phyloP scores from a whole-genome alignment of 257 asterid species.

The Eustoma russellianum region DNA sequence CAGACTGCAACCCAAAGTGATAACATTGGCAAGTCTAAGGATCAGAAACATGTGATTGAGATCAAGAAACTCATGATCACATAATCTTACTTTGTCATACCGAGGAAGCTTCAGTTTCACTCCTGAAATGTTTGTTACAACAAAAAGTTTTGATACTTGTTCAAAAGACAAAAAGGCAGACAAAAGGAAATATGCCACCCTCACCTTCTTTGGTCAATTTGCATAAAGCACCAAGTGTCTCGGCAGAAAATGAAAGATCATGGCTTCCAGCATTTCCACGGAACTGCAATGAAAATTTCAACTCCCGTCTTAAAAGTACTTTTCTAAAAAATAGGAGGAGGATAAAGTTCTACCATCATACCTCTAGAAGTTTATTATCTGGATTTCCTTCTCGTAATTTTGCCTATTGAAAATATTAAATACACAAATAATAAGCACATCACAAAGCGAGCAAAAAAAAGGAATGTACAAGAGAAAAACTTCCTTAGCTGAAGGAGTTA shows the following conservation, averaged over 20 bases:
- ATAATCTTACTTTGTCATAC: slow-evolving; percentile 64
- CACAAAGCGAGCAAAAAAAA: background rate
- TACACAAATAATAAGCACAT: slow-evolving; percentile 2
- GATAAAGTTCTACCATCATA: slow-evolving; percentile 7
- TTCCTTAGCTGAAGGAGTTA: slow-evolving; percentile 4
- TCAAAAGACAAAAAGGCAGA: slow-evolving; percentile 1
- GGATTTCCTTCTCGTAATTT: slow-evolving; percentile 75
- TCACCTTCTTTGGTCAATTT: slow-evolving; percentile 78
- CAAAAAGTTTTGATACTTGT: background rate
- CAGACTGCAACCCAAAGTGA: slow-evolving; percentile 54
- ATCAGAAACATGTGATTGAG: slow-evolving; percentile 10
- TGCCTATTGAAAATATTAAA: slow-evolving; percentile 33
- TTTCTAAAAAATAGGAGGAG: background rate
- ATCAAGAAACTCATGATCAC: slow-evolving; percentile 12
- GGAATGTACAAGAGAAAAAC: slow-evolving; percentile 8
- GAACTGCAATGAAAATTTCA: slow-evolving; percentile 30
- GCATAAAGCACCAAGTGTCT: slow-evolving; percentile 58
- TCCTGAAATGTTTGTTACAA: slow-evolving; percentile 34
- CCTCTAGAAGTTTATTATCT: slow-evolving; percentile 87
- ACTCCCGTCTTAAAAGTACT: background rate
- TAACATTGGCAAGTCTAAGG: slow-evolving; percentile 16
- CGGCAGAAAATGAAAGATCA: slow-evolving; percentile 75
- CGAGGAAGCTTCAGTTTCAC: slow-evolving; percentile 84
- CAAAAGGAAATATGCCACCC: slow-evolving; percentile 11
- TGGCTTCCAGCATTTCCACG: slow-evolving; percentile 99